Evolutionary conservation across 2,329 filamentous ascomycete genomes (phyloP).

Genomic region (Nakataea oryzae): DNA sequence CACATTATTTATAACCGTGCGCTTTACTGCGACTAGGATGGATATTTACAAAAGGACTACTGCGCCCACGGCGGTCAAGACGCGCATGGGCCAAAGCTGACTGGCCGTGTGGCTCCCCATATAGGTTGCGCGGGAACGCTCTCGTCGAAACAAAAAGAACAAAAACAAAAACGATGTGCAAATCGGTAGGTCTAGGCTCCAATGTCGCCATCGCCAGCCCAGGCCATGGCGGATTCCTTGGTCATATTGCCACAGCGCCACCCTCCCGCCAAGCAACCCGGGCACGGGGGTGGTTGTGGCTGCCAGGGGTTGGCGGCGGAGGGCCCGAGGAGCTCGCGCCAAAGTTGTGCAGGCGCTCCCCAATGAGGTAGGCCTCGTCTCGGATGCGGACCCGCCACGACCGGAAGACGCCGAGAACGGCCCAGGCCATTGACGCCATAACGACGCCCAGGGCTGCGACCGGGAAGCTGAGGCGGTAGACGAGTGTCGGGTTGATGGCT

Average conservation of each 20-base stretch:
- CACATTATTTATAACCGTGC: too few relatives aligned
- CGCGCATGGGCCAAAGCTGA: too few relatives aligned
- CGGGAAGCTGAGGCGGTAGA: conserved; percentile 61
- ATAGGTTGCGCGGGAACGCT: too few relatives aligned
- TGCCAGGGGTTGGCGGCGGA: neutral
- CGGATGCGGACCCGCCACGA: conserved; percentile 73
- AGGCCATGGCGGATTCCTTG: neutral
- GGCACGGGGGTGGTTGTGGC: neutral
- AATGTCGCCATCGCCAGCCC: neutral
- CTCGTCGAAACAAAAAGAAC: too few relatives aligned
- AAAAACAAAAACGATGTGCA: neutral
- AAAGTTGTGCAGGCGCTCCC: conserved; percentile 91
- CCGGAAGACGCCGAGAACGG: conserved; percentile 51
- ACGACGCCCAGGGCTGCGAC: conserved; percentile 40
- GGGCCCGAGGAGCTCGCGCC: conserved; percentile 25
- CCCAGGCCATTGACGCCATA: conserved; percentile 32
- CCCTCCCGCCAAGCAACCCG: neutral
- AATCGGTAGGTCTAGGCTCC: neutral
- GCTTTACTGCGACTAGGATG: too few relatives aligned
- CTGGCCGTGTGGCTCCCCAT: too few relatives aligned
- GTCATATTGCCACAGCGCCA: neutral
- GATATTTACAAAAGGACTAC: too few relatives aligned
- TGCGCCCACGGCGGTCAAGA: too few relatives aligned
- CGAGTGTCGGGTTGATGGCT: conserved; percentile 18
- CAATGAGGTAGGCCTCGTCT: conserved; percentile 94